These are phyloP conservation scores for Coffea eugenioides DNA, from an alignment of 257 asterid genomes.

Conservation along the genomic window DNA sequence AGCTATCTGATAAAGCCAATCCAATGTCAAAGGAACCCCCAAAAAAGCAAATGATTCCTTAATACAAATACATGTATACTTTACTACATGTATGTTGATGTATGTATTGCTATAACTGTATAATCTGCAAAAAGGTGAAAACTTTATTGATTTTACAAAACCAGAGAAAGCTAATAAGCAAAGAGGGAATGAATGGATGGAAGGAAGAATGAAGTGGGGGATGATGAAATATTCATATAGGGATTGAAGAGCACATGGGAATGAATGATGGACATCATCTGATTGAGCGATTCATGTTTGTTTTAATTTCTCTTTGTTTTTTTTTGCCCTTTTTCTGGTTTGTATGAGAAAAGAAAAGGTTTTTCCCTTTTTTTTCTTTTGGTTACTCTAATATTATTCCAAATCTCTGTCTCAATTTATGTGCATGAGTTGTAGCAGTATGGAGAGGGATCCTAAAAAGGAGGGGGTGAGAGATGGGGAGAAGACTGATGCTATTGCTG, in stretches of 20 bases:
- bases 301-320: conserved; percentile 3
- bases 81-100: conserved; percentile 2
- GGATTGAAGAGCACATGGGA: conserved; percentile 71
- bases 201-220: conserved; percentile 14
- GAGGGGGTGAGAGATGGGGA: conserved; percentile 20
- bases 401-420: neutral
- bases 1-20: conserved; percentile 54
- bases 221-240: conserved; percentile 29
- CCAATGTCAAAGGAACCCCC: conserved; percentile 44
- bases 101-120: conserved; percentile 2
- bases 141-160: conserved; percentile 40
- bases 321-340: neutral
- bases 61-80: conserved; percentile 21
- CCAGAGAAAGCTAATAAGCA: conserved; percentile 37
- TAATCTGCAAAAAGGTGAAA: conserved; percentile 31
- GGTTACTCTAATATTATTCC: neutral
- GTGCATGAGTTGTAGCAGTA: neutral
- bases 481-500: conserved; percentile 18
- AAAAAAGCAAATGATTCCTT: conserved; percentile 55
- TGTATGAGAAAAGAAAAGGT: neutral
- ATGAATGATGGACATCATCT: conserved; percentile 54
- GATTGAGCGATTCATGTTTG: conserved; percentile 17
- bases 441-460: conserved; percentile 22
- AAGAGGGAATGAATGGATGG: conserved; percentile 20
- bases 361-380: neutral